These are phyloP conservation scores for Penicillium sp. DNA, from an alignment of 2,329 filamentous ascomycete genomes.

Conservation along the genomic window DNA sequence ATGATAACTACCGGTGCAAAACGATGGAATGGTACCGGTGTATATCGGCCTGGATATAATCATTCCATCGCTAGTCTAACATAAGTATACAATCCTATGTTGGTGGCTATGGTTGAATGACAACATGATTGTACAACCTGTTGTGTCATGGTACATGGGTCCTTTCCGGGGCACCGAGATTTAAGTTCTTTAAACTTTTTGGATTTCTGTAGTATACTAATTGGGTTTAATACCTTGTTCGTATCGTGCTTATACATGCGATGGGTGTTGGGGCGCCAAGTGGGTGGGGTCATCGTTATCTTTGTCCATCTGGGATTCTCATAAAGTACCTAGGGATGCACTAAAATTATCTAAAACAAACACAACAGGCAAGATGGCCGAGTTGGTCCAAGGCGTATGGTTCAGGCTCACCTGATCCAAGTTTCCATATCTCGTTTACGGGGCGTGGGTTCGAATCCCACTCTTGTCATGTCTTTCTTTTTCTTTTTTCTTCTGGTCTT, in stretches of 20 bases:
- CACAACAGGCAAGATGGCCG: slow-evolving; percentile 34
- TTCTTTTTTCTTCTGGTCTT: slow-evolving; percentile 3
- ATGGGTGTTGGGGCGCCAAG: neutral
- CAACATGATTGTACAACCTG: neutral
- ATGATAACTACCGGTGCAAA: neutral
- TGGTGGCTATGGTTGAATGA: neutral
- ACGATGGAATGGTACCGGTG: neutral
- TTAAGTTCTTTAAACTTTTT: neutral
- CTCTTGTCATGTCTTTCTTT: slow-evolving; percentile 18
- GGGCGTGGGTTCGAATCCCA: slow-evolving; percentile 24
- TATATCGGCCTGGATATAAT: neutral
- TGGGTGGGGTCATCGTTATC: neutral
- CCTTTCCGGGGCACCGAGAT: neutral
- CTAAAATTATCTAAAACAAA: neutral
- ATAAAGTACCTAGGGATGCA: neutral
- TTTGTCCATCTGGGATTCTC: neutral
- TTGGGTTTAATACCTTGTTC: neutral
- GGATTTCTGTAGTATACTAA: neutral
- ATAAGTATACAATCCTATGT: neutral
- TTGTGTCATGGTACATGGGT: neutral
- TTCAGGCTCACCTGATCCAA: slow-evolving; percentile 32
- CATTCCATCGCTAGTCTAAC: neutral
- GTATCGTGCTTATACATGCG: neutral
- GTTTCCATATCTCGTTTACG: slow-evolving; percentile 21
- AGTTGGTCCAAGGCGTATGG: slow-evolving; percentile 38